Percentiles rank a stretch among this genome's conserved stretches.
phyloP scores from a whole-genome alignment of 129 eudicot species.

The Flaveria brownii region DNA sequence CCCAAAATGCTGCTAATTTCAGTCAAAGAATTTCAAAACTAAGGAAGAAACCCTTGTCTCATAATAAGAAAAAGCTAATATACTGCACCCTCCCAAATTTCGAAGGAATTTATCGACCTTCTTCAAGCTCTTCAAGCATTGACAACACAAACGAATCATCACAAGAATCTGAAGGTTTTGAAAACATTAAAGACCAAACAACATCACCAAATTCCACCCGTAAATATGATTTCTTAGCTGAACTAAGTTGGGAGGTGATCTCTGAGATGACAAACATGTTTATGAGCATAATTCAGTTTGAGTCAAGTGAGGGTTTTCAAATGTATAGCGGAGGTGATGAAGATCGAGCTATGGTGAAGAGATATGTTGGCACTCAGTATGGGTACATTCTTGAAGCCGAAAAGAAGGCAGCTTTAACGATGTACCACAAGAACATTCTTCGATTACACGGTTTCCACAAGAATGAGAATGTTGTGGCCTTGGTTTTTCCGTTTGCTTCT shows the following conservation, averaged over 20 bases:
- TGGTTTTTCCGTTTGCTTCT: constrained; percentile 40
- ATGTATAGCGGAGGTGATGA: constrained; percentile 37
- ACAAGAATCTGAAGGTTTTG: constrained; percentile 25
- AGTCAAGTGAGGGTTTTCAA: constrained; percentile 27
- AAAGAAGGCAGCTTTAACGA: constrained; percentile 45
- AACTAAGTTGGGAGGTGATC: constrained; percentile 49
- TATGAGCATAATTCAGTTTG: constrained; percentile 26
- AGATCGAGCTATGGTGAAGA: constrained; percentile 39
- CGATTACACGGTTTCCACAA: constrained; percentile 46
- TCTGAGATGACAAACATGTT: constrained; percentile 44
- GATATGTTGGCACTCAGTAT: constrained; percentile 34
- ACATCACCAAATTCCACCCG: background rate
- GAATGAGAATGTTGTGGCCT: constrained; percentile 41
- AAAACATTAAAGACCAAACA: background rate
- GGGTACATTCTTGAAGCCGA: constrained; percentile 40
- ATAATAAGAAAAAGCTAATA: constrained; percentile 29
- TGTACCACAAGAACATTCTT: constrained; percentile 53
- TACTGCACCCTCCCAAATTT: constrained; percentile 41
- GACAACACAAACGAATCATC: constrained; percentile 35
- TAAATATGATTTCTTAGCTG: constrained; percentile 18
- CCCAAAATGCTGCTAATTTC: background rate
- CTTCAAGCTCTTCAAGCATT: constrained; percentile 40
- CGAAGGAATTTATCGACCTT: constrained; percentile 38
- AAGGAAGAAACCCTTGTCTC: constrained; percentile 18
- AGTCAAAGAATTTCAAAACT: constrained; percentile 19